Evolutionary conservation across 1,284 basidiomycete genomes (phyloP).

Genomic region (Heterobasidion irregulare): DNA sequence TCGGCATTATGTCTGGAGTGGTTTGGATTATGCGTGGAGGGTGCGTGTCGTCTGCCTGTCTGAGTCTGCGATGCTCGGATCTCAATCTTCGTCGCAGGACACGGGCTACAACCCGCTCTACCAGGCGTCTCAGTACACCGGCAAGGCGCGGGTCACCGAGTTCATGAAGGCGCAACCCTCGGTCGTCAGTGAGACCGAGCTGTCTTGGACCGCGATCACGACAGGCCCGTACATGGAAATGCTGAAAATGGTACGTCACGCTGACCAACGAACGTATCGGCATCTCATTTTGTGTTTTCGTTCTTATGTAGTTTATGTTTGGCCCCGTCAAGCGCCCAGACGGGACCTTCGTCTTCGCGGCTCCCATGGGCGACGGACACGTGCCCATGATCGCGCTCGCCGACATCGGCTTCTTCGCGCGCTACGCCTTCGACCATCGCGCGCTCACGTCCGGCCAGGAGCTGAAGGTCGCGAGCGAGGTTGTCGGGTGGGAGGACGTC

Average conservation of each 20-base stretch:
- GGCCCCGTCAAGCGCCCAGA: conserved; percentile 30
- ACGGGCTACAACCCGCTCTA: conserved; percentile 17
- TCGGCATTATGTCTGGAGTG: conserved; percentile 39
- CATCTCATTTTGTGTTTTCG: neutral
- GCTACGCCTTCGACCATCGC: conserved; percentile 36
- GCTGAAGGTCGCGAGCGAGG: conserved; percentile 31
- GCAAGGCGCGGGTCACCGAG: conserved; percentile 35
- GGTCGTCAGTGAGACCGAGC: conserved; percentile 21
- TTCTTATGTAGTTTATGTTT: conserved; percentile 23
- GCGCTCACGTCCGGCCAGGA: conserved; percentile 28
- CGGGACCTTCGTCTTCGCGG: conserved; percentile 36
- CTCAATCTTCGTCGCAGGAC: conserved; percentile 9
- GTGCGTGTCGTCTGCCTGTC: conserved; percentile 14
- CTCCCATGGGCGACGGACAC: conserved; percentile 28
- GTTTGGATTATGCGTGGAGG: conserved; percentile 35
- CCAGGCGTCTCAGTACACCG: conserved; percentile 31
- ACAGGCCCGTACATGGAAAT: conserved; percentile 40
- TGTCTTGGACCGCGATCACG: conserved; percentile 33
- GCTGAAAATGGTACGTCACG: conserved; percentile 23
- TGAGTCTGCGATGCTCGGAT: neutral
- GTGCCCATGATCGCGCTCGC: conserved; percentile 35
- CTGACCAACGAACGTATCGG: neutral
- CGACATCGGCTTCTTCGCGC: conserved; percentile 40
- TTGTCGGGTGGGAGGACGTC: conserved; percentile 32
- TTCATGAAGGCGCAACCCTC: conserved; percentile 34